phyloP scores from a whole-genome alignment of 139 green algal species.

The Closterium sp. region DNA sequence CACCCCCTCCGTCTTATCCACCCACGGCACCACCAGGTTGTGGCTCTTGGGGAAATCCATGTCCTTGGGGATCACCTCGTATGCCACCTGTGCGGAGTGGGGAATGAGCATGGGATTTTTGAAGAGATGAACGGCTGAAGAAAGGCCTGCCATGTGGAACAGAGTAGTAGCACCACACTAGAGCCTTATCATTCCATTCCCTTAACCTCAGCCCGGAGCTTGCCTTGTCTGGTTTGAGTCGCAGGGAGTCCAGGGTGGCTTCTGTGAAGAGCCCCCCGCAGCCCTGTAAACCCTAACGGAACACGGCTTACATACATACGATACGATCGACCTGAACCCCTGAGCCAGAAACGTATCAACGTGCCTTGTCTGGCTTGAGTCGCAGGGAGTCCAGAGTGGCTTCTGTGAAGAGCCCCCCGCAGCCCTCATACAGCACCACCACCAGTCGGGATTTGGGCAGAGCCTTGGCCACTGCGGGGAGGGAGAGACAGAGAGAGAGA shows the following conservation, averaged over 20 bases:
- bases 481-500: too few relatives aligned
- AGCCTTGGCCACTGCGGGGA: conserved; percentile 9
- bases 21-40: conserved; percentile 23
- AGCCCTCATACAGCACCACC: conserved; percentile 21
- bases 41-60: conserved; percentile 9
- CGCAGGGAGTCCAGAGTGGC: conserved; percentile 1
- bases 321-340: too few relatives aligned
- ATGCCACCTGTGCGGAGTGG: not conserved
- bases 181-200: too few relatives aligned
- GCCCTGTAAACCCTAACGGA: too few relatives aligned
- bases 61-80: conserved; percentile 23
- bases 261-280: not conserved
- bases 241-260: not conserved
- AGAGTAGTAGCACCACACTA: too few relatives aligned
- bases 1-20: conserved; percentile 12
- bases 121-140: too few relatives aligned
- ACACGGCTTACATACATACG: too few relatives aligned
- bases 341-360: too few relatives aligned
- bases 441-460: conserved; percentile 3
- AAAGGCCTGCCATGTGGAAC: too few relatives aligned
- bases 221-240: conserved; percentile 12
- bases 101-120: too few relatives aligned
- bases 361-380: conserved; percentile 10
- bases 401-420: conserved; percentile 11
- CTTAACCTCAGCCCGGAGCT: too few relatives aligned